These are phyloP conservation scores for Domatiomyces catenatus DNA, from an alignment of 2,329 filamentous ascomycete genomes.

Conservation along the genomic window DNA sequence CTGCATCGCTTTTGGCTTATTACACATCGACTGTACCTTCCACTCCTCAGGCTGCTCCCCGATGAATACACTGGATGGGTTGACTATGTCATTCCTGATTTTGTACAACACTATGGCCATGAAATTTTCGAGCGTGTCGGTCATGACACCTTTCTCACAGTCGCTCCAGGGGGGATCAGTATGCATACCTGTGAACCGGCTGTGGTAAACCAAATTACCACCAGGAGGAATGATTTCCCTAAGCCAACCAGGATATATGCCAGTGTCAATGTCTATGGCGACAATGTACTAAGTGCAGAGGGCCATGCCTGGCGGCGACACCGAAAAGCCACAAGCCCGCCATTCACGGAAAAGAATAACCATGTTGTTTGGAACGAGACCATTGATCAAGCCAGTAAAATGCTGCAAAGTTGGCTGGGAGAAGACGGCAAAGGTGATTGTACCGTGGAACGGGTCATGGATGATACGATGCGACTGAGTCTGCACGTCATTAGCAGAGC, in stretches of 20 bases:
- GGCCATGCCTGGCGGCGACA: slow-evolving; percentile 56
- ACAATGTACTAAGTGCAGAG: slow-evolving; percentile 57
- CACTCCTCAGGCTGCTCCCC: slow-evolving; percentile 29
- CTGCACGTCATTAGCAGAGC: slow-evolving; percentile 50
- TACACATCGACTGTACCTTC: slow-evolving; percentile 30
- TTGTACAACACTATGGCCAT: slow-evolving; percentile 16
- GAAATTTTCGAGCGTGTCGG: slow-evolving; percentile 43
- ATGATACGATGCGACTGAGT: slow-evolving; percentile 50
- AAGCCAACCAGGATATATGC: slow-evolving; percentile 48
- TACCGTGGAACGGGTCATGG: slow-evolving; percentile 42
- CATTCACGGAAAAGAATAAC: slow-evolving; percentile 65
- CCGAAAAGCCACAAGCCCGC: slow-evolving; percentile 53
- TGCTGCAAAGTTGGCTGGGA: slow-evolving; percentile 45
- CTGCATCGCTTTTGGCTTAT: slow-evolving; percentile 34
- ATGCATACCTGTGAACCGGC: slow-evolving; percentile 49
- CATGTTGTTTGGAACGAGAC: slow-evolving; percentile 49
- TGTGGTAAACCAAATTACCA: slow-evolving; percentile 49
- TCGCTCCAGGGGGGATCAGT: slow-evolving; percentile 39
- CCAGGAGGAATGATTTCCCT: slow-evolving; percentile 54
- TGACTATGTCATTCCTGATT: slow-evolving; percentile 21
- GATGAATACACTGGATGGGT: slow-evolving; percentile 29
- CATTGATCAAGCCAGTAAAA: slow-evolving; percentile 46
- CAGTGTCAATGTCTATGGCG: slow-evolving; percentile 50
- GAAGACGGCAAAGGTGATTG: slow-evolving; percentile 26
- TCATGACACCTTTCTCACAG: slow-evolving; percentile 48